A percentile compares a stretch with the other conserved stretches of the same genome.
Conservation (phyloP, 1,284 basidiomycete species). For the Heterobasidion occidentale region DNA sequence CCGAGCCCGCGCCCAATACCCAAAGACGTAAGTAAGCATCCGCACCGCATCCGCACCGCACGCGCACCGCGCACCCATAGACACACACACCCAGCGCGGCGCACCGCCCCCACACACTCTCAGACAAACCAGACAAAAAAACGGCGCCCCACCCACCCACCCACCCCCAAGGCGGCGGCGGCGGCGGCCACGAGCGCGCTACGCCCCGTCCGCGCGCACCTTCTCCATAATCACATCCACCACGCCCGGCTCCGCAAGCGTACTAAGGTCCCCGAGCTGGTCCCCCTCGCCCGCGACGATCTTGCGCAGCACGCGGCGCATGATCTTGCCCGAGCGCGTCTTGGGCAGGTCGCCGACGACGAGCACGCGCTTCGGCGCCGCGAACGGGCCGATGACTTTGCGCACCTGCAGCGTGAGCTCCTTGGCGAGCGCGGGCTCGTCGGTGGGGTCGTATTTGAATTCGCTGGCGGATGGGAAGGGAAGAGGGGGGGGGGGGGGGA, state of each 20-base stretch:
- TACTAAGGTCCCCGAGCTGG: conserved; percentile 88
- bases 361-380: conserved; percentile 89
- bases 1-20: too few relatives aligned
- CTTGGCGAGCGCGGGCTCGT: conserved; percentile 73
- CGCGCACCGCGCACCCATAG: too few relatives aligned
- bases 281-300: conserved; percentile 91
- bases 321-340: conserved; percentile 97
- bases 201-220: conserved; percentile 34
- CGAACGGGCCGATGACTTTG: conserved; percentile 94
- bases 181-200: too few relatives aligned
- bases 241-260: conserved; percentile 80
- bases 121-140: too few relatives aligned
- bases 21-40: too few relatives aligned
- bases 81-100: too few relatives aligned
- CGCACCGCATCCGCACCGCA: too few relatives aligned
- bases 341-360: conserved; percentile 88
- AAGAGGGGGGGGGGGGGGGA: conserved; percentile 12
- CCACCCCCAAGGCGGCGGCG: too few relatives aligned
- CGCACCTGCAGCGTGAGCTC: conserved; percentile 93
- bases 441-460: conserved; percentile 64
- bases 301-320: conserved; percentile 93
- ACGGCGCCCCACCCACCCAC: too few relatives aligned
- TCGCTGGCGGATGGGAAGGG: conserved; percentile 42
- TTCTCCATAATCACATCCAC: conserved; percentile 78
- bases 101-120: too few relatives aligned